A percentile compares a stretch with the other conserved stretches of the same genome.
Evolutionary conservation across 1,284 basidiomycete species (phyloP).

Genomic region (Termitomyces sp.): DNA sequence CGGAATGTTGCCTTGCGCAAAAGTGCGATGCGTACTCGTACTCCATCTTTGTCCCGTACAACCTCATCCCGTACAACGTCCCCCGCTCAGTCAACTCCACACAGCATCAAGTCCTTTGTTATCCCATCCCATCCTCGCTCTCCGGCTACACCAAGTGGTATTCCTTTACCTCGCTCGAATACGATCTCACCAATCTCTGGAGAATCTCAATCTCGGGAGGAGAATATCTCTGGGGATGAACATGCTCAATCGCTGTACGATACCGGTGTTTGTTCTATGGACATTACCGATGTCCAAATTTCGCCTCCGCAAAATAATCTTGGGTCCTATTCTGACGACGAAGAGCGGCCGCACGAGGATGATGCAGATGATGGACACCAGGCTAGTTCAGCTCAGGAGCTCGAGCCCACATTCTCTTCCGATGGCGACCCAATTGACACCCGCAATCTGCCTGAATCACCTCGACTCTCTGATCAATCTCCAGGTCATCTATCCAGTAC

Average conservation of each 20-base stretch:
- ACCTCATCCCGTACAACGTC: constrained; percentile 58
- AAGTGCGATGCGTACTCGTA: constrained; percentile 52
- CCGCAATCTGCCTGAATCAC: constrained; percentile 18
- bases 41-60: constrained; percentile 66
- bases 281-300: constrained; percentile 42
- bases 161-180: constrained; percentile 53
- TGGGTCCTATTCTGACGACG: constrained; percentile 9
- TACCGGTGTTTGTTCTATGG: constrained; percentile 37
- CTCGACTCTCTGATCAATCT: constrained; percentile 16
- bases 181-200: constrained; percentile 44
- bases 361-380: constrained; percentile 20
- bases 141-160: constrained; percentile 39
- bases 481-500: constrained; percentile 28
- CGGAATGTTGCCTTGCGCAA: constrained; percentile 59
- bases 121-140: constrained; percentile 38
- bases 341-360: constrained; percentile 12
- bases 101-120: constrained; percentile 42
- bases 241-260: constrained; percentile 24
- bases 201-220: constrained; percentile 11
- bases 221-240: constrained; percentile 18
- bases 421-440: constrained; percentile 33
- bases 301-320: constrained; percentile 30
- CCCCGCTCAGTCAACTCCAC: constrained; percentile 60
- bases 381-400: constrained; percentile 22
- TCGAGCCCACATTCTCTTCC: constrained; percentile 67